Base-by-base conservation (phyloP, 2,329 filamentous ascomycete genomes). In the Westerdykella sp. region DNA sequence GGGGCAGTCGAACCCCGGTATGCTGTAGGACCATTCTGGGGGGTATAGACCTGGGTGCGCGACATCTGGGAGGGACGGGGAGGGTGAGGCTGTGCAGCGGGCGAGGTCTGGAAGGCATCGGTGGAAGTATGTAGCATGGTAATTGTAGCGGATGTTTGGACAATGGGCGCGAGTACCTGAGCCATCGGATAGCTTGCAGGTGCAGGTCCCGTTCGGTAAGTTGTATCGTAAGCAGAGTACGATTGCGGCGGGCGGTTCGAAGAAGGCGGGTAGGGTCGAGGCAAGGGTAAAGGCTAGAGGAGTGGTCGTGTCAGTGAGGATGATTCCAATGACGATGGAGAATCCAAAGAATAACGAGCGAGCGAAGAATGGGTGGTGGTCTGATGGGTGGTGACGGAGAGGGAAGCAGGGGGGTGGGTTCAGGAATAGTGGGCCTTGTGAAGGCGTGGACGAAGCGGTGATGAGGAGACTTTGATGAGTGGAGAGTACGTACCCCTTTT, bases 121-220 rank as follows among this genome's bases (percentile, higher is more conserved):
- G 70, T 55, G 47, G 72, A 70, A 41, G 72, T 67, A 57, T 73
- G 72, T 55, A 73, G 67, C 71, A 74, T 74, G 54, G 70, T 71
- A 60, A 73, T 73, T 58, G 71, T 65, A 57, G 63, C 66, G 56
- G 70, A 59, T 45, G 68, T 64, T 61, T 69, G 68, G 53, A 71
- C 64, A 56, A 71, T 68, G 50, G 70, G 71, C 56, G 71, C 63
- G 51, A 75, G 70, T 72, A 69, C 65, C 58, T 67, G 63, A 64
- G 66, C 66, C 66, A 69, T 69, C 56, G 61, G 60, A 56, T 54
- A 51, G 47, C 49, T 46, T 51, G 49, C 49, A 45, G 43, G 18
- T 21, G 4, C 18, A 21, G 47, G 45, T 48, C 48, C 42, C 43
- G 46, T 41, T 43, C 46, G 47, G 47, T 49, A 42, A 10, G 11